Evolutionary conservation across 2,329 filamentous ascomycete genomes (phyloP).

Genomic region (Dactylellina leptospora): DNA sequence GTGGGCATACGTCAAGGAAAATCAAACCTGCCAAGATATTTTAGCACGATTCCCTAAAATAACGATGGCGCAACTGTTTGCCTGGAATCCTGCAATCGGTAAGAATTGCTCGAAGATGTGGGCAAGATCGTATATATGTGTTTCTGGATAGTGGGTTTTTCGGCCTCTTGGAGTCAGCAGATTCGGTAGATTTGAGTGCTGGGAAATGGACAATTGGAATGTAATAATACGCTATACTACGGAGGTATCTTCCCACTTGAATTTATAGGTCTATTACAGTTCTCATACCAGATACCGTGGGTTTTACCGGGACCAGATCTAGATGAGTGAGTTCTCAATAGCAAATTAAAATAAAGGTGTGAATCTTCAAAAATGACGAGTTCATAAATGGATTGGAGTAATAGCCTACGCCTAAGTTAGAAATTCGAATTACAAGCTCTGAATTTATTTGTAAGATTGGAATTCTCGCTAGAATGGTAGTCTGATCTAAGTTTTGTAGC

Average conservation of each 20-base stretch:
- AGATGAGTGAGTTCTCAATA: not conserved
- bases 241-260: not conserved
- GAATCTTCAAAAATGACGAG: not conserved
- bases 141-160: not conserved
- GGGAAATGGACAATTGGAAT: not conserved
- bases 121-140: conserved; percentile 21
- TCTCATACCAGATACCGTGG: not conserved
- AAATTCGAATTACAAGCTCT: not conserved
- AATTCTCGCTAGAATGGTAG: not conserved
- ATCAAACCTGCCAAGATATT: conserved; percentile 15
- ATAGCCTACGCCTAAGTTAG: not conserved
- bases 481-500: not conserved
- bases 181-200: not conserved
- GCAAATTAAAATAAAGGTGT: not conserved
- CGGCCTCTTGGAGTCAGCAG: not conserved
- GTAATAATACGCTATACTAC: not conserved
- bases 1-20: conserved; percentile 10
- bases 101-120: conserved; percentile 19
- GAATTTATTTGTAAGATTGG: not conserved
- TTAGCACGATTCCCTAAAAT: conserved; percentile 2
- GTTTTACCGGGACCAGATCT: not conserved
- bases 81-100: conserved; percentile 20
- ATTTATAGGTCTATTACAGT: not conserved
- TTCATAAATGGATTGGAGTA: not conserved
- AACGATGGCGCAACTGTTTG: conserved; percentile 1